A percentile compares a stretch with the other conserved stretches of the same genome.
Evolutionary conservation across 164 flowering plant genomes (phyloP).

Genomic region (Berberis thunbergii): DNA sequence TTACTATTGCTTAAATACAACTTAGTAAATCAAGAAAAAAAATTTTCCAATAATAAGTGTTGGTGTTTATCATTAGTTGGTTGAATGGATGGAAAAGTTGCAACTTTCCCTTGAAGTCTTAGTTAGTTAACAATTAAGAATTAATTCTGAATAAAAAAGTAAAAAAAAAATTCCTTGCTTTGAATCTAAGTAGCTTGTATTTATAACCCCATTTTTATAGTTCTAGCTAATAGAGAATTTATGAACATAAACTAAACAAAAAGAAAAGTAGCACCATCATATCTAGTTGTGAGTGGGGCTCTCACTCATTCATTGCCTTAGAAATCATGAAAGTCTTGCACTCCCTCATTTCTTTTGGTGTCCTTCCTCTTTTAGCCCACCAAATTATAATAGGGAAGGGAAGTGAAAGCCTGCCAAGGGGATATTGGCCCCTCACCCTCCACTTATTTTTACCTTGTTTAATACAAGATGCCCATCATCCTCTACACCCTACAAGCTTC

Average conservation of each 20-base stretch:
- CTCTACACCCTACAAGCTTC: too few species aligned
- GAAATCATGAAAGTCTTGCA: slow-evolving; percentile 19
- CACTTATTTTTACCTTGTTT: too few species aligned
- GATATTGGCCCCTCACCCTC: slow-evolving; percentile 5
- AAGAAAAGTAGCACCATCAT: slow-evolving; percentile 7
- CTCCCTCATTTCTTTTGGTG: slow-evolving; percentile 3
- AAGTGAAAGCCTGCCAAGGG: slow-evolving; percentile 1
- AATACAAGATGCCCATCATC: too few species aligned
- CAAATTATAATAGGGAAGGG: slow-evolving; percentile 3
- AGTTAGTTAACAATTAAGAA: too few species aligned
- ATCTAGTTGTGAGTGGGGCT: slow-evolving; percentile 10
- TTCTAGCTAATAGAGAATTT: not conserved
- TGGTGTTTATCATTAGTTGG: too few species aligned
- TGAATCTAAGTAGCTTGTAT: not conserved
- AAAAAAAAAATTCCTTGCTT: too few species aligned
- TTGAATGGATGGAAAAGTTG: not conserved
- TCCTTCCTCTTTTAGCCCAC: too few species aligned
- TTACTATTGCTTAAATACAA: too few species aligned
- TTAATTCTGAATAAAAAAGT: too few species aligned
- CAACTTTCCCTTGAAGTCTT: not conserved
- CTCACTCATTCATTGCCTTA: slow-evolving; percentile 8
- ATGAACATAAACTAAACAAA: not conserved
- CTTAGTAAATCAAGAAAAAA: too few species aligned
- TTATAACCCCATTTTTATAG: not conserved
- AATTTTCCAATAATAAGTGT: too few species aligned